These are phyloP conservation scores for Phytophthora idaei DNA, from an alignment of 352 stramenopile species.

Conservation along the genomic window DNA sequence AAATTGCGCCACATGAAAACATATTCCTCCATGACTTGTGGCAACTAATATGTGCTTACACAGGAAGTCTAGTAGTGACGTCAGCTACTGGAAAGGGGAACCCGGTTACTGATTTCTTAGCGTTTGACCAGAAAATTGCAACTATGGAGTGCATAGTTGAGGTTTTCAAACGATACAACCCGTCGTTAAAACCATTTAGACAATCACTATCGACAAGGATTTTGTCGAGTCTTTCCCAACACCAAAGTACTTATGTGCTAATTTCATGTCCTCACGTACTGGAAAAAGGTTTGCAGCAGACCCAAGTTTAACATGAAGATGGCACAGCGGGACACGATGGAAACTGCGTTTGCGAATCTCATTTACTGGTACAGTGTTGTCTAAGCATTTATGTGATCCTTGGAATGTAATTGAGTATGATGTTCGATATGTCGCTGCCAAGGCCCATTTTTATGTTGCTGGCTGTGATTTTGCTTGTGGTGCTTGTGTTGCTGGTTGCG, in stretches of 20 bases:
- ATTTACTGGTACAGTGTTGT: background rate
- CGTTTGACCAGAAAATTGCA: conserved; percentile 19
- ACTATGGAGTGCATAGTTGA: conserved; percentile 20
- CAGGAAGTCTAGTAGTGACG: conserved; percentile 26
- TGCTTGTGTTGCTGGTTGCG: too few species aligned
- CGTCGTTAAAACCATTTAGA: background rate
- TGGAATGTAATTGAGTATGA: background rate
- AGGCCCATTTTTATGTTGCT: too few species aligned
- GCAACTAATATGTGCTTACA: background rate
- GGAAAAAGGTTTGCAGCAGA: conserved; percentile 5
- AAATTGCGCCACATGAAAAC: too few species aligned
- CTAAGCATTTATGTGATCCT: background rate
- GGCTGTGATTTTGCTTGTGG: too few species aligned
- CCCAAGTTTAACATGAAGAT: conserved; percentile 17
- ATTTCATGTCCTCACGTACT: conserved; percentile 15
- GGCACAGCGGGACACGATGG: conserved; percentile 12
- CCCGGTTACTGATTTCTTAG: conserved; percentile 31
- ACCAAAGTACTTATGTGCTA: conserved; percentile 14
- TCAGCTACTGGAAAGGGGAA: conserved; percentile 21
- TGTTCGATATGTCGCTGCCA: too few species aligned
- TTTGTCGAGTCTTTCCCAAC: conserved; percentile 18
- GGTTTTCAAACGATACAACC: conserved; percentile 8
- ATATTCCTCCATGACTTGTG: too few species aligned
- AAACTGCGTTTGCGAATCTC: background rate
- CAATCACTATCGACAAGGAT: conserved; percentile 24